Evolutionary conservation across 2,329 filamentous ascomycete genomes (phyloP).

Genomic region (Orbilia javanica): DNA sequence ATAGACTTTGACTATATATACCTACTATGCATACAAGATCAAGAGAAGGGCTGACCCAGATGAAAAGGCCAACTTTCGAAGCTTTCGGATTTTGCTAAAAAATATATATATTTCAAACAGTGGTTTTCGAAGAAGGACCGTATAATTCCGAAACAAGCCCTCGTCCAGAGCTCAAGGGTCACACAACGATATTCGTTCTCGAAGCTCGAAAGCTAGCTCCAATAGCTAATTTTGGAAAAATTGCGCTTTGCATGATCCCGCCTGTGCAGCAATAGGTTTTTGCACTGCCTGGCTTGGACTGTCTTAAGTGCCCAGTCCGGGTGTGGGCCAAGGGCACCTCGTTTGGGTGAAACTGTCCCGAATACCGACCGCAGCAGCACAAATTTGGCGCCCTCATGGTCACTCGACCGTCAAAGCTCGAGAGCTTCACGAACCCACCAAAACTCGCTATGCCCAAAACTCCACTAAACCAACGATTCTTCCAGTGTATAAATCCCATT

Average conservation of each 20-base stretch:
- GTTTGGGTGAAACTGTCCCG: slow-evolving; percentile 53
- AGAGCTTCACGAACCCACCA: slow-evolving; percentile 1
- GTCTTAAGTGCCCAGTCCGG: slow-evolving; percentile 29
- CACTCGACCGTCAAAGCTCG: slow-evolving; percentile 12
- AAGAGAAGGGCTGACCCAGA: background rate
- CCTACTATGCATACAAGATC: background rate
- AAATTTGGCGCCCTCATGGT: slow-evolving; percentile 13
- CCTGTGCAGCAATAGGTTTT: slow-evolving; percentile 20
- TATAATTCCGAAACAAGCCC: slow-evolving; percentile 2
- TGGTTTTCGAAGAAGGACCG: too few species aligned
- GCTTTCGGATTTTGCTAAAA: too few species aligned
- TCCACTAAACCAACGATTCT: background rate
- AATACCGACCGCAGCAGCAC: slow-evolving; percentile 42
- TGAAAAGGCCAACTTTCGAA: slow-evolving; percentile 9
- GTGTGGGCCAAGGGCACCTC: slow-evolving; percentile 31
- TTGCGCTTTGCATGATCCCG: slow-evolving; percentile 6
- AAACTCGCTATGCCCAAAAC: slow-evolving; percentile 5
- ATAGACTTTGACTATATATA: too few species aligned
- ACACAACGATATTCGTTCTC: slow-evolving; percentile 6
- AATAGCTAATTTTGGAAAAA: slow-evolving; percentile 47
- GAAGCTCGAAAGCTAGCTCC: slow-evolving; percentile 31
- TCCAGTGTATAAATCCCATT: background rate
- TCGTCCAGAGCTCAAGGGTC: background rate
- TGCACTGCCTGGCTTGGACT: slow-evolving; percentile 51
- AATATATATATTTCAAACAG: too few species aligned